phyloP scores from a whole-genome alignment of 805 yeast species.

The Debaryomyces hansenii region DNA sequence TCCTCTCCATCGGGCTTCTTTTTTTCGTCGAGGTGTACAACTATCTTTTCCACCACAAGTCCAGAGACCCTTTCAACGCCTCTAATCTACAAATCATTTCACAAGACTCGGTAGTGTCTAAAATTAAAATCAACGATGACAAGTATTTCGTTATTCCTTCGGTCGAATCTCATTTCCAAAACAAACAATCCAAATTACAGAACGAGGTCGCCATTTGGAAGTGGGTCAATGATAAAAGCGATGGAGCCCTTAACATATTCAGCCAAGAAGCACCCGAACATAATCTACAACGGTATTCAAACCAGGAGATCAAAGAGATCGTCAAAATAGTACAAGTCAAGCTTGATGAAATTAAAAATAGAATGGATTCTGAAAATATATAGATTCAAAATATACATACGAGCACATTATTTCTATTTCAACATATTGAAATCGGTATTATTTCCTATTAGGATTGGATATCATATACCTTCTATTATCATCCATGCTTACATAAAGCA shows the following conservation, averaged over 20 bases:
- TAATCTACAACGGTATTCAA: constrained; percentile 15
- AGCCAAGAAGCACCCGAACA: constrained; percentile 1
- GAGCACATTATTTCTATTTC: background rate
- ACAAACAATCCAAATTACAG: constrained; percentile 28
- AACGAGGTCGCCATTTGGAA: constrained; percentile 69
- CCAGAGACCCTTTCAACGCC: constrained; percentile 6
- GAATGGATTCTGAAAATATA: background rate
- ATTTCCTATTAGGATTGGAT: too few species aligned
- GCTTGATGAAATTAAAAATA: constrained; percentile 30
- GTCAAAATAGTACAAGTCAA: constrained; percentile 45
- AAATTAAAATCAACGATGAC: constrained; percentile 30
- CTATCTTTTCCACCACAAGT: constrained; percentile 12
- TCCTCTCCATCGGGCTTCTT: constrained; percentile 15
- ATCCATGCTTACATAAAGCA: too few species aligned
- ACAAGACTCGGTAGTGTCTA: constrained; percentile 12
- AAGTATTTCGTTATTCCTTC: constrained; percentile 43
- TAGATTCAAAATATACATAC: background rate
- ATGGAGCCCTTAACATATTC: constrained; percentile 9
- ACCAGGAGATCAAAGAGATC: constrained; percentile 49
- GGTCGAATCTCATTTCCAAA: constrained; percentile 29
- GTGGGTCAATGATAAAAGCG: constrained; percentile 55
- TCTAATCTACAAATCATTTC: constrained; percentile 7
- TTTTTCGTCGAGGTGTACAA: constrained; percentile 12
- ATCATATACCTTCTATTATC: too few species aligned
- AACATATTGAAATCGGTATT: too few species aligned